These are phyloP conservation scores for Xylaria sp. DNA, from an alignment of 2,329 filamentous ascomycete species.

Conservation along the genomic window DNA sequence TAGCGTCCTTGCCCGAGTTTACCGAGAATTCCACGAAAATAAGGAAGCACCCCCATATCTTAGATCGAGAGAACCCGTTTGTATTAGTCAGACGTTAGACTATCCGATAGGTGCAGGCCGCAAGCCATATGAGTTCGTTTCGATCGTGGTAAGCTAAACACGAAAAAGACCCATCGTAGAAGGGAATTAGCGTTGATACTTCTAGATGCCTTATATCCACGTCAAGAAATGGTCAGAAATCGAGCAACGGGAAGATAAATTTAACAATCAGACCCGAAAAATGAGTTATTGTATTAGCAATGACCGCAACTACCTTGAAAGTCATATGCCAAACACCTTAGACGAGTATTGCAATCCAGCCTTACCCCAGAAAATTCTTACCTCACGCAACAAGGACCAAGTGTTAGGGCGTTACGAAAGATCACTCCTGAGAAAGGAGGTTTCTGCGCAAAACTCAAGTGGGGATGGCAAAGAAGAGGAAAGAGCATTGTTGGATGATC, in stretches of 20 bases:
- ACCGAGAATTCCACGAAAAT: conserved; percentile 1
- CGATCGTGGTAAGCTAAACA: conserved; percentile 3
- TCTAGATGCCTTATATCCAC: conserved; percentile 1
- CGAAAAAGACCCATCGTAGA: background rate
- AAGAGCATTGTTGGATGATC: background rate
- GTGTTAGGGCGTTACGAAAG: conserved; percentile 5
- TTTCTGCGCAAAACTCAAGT: background rate
- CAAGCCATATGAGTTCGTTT: background rate
- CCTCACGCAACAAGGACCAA: background rate
- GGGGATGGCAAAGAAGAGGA: background rate
- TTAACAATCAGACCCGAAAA: background rate
- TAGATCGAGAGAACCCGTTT: conserved; percentile 4
- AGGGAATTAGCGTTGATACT: background rate
- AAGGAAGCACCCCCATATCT: background rate
- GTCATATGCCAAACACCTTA: background rate
- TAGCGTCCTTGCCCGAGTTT: background rate
- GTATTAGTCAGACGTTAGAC: background rate
- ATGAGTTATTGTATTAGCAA: background rate
- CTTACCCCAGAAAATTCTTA: background rate
- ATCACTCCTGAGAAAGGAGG: background rate
- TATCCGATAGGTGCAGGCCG: no score
- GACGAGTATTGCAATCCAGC: conserved; percentile 15
- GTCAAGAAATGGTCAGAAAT: background rate
- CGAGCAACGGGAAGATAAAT: background rate
- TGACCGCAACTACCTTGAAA: background rate